Percentiles rank a stretch among this genome's conserved stretches.
Conservation (phyloP, 129 eudicot genomes). For the Erigeron canadensis region DNA sequence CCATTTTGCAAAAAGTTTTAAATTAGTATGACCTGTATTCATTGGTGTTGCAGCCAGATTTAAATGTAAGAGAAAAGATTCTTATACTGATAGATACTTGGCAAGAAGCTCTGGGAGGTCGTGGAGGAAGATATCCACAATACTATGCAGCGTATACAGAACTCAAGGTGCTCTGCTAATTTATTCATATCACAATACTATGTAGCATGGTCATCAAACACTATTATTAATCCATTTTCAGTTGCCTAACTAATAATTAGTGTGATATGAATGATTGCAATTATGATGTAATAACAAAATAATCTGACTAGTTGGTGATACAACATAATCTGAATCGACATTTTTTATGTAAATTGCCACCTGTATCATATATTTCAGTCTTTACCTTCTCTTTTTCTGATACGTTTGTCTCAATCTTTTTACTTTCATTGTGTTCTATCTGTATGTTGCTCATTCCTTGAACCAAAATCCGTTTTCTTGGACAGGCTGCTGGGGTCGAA, state of each 20-base stretch:
- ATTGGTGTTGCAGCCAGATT: constrained; percentile 60
- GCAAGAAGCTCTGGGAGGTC: constrained; percentile 90
- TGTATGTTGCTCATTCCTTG: background rate
- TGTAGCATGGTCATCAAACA: background rate
- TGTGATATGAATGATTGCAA: no score
- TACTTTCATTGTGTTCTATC: background rate
- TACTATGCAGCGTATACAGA: constrained; percentile 73
- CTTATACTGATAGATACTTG: constrained; percentile 75
- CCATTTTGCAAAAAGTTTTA: background rate
- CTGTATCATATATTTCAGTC: background rate
- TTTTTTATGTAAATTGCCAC: background rate
- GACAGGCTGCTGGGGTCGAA: constrained; percentile 72
- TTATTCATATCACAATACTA: no score
- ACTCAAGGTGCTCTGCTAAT: constrained; percentile 48
- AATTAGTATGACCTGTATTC: constrained; percentile 1
- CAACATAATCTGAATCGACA: background rate
- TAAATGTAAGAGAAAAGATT: constrained; percentile 78
- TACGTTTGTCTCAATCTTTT: background rate
- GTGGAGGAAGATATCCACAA: constrained; percentile 70
- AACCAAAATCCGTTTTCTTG: background rate
- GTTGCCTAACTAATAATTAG: background rate
- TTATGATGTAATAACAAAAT: background rate
- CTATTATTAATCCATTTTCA: background rate
- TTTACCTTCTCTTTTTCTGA: no score
- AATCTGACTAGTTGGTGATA: background rate